Conservation (phyloP, 257 asterid species). For the Nicotiana tomentosiformis region DNA sequence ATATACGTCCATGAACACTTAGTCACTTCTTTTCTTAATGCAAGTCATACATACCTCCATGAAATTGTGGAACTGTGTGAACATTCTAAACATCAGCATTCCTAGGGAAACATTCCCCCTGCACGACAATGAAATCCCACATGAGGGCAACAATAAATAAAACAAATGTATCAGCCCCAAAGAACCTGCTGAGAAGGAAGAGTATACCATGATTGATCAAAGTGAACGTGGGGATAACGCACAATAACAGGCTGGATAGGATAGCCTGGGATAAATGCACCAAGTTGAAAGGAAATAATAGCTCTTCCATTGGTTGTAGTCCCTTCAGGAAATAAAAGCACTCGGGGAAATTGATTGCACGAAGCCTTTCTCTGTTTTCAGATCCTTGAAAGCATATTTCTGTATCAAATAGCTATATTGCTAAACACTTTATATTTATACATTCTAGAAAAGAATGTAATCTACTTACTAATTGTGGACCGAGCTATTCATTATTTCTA, state of each 20-base stretch:
- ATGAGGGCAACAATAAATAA: background rate
- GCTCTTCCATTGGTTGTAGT: conserved; percentile 97
- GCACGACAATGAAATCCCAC: conserved; percentile 10
- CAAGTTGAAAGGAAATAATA: conserved; percentile 86
- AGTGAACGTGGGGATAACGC: conserved; percentile 89
- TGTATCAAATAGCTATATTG: conserved; percentile 87
- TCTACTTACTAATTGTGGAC: background rate
- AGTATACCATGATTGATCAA: conserved; percentile 92
- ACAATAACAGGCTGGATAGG: conserved; percentile 90
- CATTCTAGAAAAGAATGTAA: background rate
- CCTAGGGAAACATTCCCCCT: conserved; percentile 78
- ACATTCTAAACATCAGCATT: conserved; percentile 92
- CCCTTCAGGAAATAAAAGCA: conserved; percentile 99
- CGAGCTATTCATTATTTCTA: background rate
- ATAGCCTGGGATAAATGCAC: conserved; percentile 94
- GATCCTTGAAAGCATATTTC: conserved; percentile 77
- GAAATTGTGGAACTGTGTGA: conserved; percentile 93
- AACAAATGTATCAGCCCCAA: background rate
- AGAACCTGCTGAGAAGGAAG: background rate
- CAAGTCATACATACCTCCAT: conserved; percentile 63
- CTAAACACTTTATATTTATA: conserved; percentile 25
- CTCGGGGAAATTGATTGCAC: conserved; percentile 66
- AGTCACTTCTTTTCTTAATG: background rate
- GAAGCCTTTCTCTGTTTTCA: conserved; percentile 99
- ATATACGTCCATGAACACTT: background rate